Percentiles rank a stretch among this genome's conserved stretches.
phyloP scores from a whole-genome alignment of 768 basidiomycete genomes.

The Clitopilus hobsonii region DNA sequence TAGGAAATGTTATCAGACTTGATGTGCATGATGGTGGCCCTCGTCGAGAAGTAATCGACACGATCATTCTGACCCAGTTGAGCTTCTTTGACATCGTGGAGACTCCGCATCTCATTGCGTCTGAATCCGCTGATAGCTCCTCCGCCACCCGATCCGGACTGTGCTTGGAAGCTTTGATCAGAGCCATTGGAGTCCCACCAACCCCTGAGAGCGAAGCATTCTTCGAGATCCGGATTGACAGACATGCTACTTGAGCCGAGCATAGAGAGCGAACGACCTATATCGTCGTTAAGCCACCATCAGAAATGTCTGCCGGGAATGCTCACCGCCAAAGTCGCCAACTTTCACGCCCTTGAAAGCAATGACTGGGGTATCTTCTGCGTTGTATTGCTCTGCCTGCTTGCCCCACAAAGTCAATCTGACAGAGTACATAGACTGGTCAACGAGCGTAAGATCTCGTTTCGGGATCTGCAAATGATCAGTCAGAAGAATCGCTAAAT shows the following conservation, averaged over 20 bases:
- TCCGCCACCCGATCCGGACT: slow-evolving; percentile 44
- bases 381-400: slow-evolving; percentile 79
- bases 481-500: not conserved
- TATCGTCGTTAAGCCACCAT: slow-evolving; percentile 5
- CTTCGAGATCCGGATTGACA: slow-evolving; percentile 89
- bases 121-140: slow-evolving; percentile 46
- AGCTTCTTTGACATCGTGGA: slow-evolving; percentile 75
- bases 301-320: not conserved
- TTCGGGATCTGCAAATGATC: slow-evolving; percentile 60
- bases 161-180: slow-evolving; percentile 63
- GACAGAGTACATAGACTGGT: slow-evolving; percentile 72
- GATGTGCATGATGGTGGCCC: slow-evolving; percentile 87
- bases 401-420: slow-evolving; percentile 95
- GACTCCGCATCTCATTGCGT: slow-evolving; percentile 65
- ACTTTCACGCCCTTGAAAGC: slow-evolving; percentile 95
- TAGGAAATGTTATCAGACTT: slow-evolving; percentile 80
- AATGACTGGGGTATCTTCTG: slow-evolving; percentile 61
- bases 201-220: slow-evolving; percentile 80
- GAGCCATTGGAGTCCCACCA: slow-evolving; percentile 84
- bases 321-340: slow-evolving; percentile 80
- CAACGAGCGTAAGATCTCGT: slow-evolving; percentile 86
- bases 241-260: slow-evolving; percentile 74
- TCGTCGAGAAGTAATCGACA: slow-evolving; percentile 71
- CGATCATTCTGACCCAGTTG: slow-evolving; percentile 75
- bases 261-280: slow-evolving; percentile 84